Evolutionary conservation across 23 red algal species (phyloP), one percentile per base, ranked within the genome.

Genomic region (Gracilariopsis chorda): DNA sequence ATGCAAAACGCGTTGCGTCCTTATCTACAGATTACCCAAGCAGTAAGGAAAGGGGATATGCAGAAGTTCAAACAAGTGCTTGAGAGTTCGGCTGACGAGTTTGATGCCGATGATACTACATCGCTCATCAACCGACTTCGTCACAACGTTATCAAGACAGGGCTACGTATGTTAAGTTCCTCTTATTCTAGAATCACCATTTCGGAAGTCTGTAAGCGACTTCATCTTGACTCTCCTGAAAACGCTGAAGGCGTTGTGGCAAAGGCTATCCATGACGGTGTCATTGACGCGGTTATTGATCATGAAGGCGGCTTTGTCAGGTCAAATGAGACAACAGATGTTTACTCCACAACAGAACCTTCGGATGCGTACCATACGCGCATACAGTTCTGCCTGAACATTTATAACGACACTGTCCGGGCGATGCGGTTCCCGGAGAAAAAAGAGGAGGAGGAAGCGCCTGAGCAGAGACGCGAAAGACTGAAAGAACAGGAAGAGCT

Each of bases 81-180:
- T 7, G 82, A 95, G 20, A 44, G 70, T 25, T 86, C 68, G 11
- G 82, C 53, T 17, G 65, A 81, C n/a, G 42, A 90, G 33, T 99
- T 95, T 88, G 92, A 88, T 25, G 44, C 49, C 68, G 97, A 99
- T 51, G 79, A 93, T 41, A 93, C 88, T 20, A 64, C 52, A 62
- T 89, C 87, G 2, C 83, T 99, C 33, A 93, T 99, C 21, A 88
- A 46, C 74, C 93, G 97, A 19, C 71, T 99, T 53, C 93, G 97
- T 58, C 97, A 99, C 58, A 99, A 96, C 83, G 97, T 99, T 20
- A 96, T 99, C 64, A 99, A 99, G 79, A 94, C 97, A 7, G 97
- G 97, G 19, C 69, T 99, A 16, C 68, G 87, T 25, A 93, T 92
- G 63, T 39, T 99, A 3, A 92, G 81, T 47, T 88, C 92, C 24